A percentile compares a stretch with the other conserved stretches of the same genome.
phyloP scores from a whole-genome alignment of 2,329 filamentous ascomycete genomes.

The Ophiocordyceps robertsii region DNA sequence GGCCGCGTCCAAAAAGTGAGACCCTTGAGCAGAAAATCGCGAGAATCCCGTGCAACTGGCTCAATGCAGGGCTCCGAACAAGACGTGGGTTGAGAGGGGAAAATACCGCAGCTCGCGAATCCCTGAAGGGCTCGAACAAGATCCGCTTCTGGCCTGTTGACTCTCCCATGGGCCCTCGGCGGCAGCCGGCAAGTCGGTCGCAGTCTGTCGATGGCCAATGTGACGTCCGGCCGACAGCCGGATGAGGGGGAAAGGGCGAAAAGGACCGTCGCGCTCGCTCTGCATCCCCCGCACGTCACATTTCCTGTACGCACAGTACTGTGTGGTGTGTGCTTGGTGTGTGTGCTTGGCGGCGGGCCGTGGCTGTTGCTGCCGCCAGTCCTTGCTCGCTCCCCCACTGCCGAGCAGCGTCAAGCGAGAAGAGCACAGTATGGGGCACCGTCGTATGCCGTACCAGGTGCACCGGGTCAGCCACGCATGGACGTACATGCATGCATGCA shows the following conservation, averaged over 20 bases:
- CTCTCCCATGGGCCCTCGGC: background rate
- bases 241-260: background rate
- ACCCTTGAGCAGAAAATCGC: background rate
- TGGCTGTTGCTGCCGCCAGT: background rate
- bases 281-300: background rate
- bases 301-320: too few species aligned
- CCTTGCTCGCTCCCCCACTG: too few species aligned
- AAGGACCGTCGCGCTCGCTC: background rate
- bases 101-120: background rate
- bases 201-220: background rate
- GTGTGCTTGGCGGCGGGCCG: background rate
- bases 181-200: background rate
- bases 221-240: background rate
- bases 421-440: too few species aligned
- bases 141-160: background rate
- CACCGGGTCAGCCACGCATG: too few species aligned
- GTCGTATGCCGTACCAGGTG: too few species aligned
- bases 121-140: background rate
- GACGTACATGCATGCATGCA: too few species aligned
- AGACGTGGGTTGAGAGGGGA: background rate
- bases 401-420: too few species aligned
- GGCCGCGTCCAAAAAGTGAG: background rate
- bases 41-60: background rate
- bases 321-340: background rate
- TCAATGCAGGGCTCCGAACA: background rate